These are phyloP conservation scores for Emydomyces testavorans DNA, from an alignment of 2,329 filamentous ascomycete genomes.

Conservation along the genomic window DNA sequence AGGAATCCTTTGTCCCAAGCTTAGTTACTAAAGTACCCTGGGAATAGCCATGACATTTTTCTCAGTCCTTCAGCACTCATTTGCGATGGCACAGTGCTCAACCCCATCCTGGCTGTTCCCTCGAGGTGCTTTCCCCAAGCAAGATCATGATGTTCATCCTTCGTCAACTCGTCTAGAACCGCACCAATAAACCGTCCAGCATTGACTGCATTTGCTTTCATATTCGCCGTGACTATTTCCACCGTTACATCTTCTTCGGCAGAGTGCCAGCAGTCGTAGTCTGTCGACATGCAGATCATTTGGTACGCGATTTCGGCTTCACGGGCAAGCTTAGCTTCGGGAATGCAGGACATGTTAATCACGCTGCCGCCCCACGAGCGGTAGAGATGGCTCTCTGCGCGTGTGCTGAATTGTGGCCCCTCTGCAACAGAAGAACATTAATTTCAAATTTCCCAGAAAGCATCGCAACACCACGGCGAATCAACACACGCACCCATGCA, in stretches of 20 bases:
- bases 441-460: neutral
- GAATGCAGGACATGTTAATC: slow-evolving; percentile 96
- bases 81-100: slow-evolving; percentile 72
- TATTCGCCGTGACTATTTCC: slow-evolving; percentile 92
- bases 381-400: slow-evolving; percentile 92
- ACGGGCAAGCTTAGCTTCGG: slow-evolving; percentile 88
- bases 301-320: slow-evolving; percentile 96
- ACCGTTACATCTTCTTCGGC: slow-evolving; percentile 72
- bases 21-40: slow-evolving; percentile 51
- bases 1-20: too few relatives aligned
- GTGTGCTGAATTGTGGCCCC: slow-evolving; percentile 95
- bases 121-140: slow-evolving; percentile 72
- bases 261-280: slow-evolving; percentile 94
- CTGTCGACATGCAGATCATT: slow-evolving; percentile 98
- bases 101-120: slow-evolving; percentile 62
- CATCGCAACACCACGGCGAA: neutral
- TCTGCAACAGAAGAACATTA: slow-evolving; percentile 42
- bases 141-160: slow-evolving; percentile 62
- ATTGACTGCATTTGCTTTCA: slow-evolving; percentile 85
- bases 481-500: slow-evolving; percentile 63
- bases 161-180: slow-evolving; percentile 67
- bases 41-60: slow-evolving; percentile 79
- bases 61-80: slow-evolving; percentile 62
- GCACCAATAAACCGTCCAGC: slow-evolving; percentile 73
- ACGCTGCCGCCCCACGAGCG: slow-evolving; percentile 84